Conservation (phyloP, 2,329 filamentous ascomycete species). For the Intubia oerlemansii region DNA sequence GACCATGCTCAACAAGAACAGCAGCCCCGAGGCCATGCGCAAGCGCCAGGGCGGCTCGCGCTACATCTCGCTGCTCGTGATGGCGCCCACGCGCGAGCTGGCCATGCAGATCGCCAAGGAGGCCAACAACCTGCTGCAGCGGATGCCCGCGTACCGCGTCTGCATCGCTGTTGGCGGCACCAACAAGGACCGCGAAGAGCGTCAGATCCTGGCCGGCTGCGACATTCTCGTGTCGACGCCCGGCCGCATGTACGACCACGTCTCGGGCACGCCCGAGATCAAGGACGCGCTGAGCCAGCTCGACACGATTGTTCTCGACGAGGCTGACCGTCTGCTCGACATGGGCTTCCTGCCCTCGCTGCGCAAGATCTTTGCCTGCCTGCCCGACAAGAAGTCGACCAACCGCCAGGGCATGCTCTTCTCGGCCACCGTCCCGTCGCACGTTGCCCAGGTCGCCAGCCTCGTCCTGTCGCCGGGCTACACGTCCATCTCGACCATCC, state of each 20-base stretch:
- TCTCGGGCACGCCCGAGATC: constrained; percentile 50
- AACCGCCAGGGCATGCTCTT: constrained; percentile 59
- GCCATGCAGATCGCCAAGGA: constrained; percentile 52
- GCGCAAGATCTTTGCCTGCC: constrained; percentile 50
- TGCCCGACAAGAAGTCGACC: constrained; percentile 39
- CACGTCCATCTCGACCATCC: constrained; percentile 64
- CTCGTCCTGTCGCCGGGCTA: constrained; percentile 48
- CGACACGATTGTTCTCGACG: constrained; percentile 65
- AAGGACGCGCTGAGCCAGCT: constrained; percentile 43
- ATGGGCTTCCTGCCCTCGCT: constrained; percentile 68
- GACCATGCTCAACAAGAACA: constrained; percentile 40
- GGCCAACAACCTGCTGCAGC: constrained; percentile 47
- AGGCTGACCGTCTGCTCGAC: constrained; percentile 64
- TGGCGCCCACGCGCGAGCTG: constrained; percentile 51
- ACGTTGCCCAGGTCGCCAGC: constrained; percentile 55
- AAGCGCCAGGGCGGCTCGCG: constrained; percentile 8
- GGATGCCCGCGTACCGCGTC: constrained; percentile 53
- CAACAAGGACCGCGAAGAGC: constrained; percentile 54
- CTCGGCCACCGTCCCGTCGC: constrained; percentile 62
- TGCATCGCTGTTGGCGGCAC: constrained; percentile 61
- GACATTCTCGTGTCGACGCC: constrained; percentile 68
- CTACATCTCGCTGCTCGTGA: constrained; percentile 37
- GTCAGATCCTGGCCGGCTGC: constrained; percentile 47
- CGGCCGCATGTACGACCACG: constrained; percentile 57
- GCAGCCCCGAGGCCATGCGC: too few species aligned